Conservation (phyloP, 2,329 filamentous ascomycete genomes). For the Sporothrix brasiliensis region DNA sequence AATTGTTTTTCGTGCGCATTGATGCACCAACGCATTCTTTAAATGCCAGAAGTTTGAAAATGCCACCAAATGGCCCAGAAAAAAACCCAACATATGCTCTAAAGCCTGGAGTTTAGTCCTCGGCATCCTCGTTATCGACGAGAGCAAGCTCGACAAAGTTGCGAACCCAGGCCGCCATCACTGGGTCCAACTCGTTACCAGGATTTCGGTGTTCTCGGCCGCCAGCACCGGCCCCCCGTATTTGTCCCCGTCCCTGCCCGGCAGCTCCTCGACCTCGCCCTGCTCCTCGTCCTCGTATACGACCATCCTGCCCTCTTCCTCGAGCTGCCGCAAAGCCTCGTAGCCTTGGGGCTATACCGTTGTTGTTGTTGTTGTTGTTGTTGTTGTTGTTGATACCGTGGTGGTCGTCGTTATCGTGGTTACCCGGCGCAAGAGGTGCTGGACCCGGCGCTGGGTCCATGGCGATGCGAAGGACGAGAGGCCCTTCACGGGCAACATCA, state of each 20-base stretch:
- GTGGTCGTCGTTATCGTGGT: conserved; percentile 3
- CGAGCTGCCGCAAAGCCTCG: conserved; percentile 20
- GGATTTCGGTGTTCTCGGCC: neutral
- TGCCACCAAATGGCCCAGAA: neutral
- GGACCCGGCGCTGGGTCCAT: conserved; percentile 38
- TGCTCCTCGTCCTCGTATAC: conserved; percentile 10
- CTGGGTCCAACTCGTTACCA: conserved; percentile 29
- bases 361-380: conserved; percentile 13
- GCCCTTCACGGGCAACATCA: conserved; percentile 58
- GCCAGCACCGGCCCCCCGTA: neutral
- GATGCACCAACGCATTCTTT: neutral
- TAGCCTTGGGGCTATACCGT: conserved; percentile 18
- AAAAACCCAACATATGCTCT: neutral
- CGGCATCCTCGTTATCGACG: conserved; percentile 35
- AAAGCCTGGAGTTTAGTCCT: conserved; percentile 19
- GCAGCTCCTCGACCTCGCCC: conserved; percentile 18
- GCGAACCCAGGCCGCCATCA: conserved; percentile 34
- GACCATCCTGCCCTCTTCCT: conserved; percentile 6
- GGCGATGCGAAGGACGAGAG: conserved; percentile 59
- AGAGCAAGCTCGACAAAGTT: conserved; percentile 37
- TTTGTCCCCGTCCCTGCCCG: conserved; percentile 3
- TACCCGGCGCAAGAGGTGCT: neutral
- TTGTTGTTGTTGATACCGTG: conserved; percentile 1
- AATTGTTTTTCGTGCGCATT: neutral
- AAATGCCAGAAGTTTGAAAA: neutral